These are phyloP conservation scores for Austroboletus niveus DNA, from an alignment of 1,284 basidiomycete genomes.

Conservation along the genomic window DNA sequence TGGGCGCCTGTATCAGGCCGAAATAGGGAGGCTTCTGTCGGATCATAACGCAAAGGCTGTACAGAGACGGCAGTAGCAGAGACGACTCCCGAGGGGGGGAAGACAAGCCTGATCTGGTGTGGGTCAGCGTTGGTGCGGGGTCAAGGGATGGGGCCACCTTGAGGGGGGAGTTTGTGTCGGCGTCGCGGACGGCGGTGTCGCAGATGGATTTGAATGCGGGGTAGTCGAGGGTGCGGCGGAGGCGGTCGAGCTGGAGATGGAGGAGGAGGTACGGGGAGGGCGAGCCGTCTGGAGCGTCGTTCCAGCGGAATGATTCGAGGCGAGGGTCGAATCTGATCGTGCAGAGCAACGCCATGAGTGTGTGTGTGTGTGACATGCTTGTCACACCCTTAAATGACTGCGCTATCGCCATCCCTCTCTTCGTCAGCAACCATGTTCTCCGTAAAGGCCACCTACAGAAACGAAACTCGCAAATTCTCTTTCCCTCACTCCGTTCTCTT, in stretches of 20 bases:
- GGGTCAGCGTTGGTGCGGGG: neutral
- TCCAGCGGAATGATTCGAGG: slow-evolving; percentile 51
- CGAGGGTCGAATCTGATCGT: slow-evolving; percentile 50
- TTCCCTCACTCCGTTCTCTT: slow-evolving; percentile 40
- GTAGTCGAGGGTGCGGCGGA: slow-evolving; percentile 42
- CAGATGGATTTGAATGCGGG: slow-evolving; percentile 41
- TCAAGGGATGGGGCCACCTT: slow-evolving; percentile 30
- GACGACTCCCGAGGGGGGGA: slow-evolving; percentile 46
- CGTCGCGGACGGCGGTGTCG: slow-evolving; percentile 38
- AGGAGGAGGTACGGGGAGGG: slow-evolving; percentile 61
- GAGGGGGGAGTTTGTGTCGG: slow-evolving; percentile 26
- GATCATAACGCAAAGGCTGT: slow-evolving; percentile 42
- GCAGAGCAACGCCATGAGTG: slow-evolving; percentile 12
- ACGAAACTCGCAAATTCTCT: slow-evolving; percentile 49
- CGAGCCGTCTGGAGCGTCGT: slow-evolving; percentile 45
- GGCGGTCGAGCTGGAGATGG: slow-evolving; percentile 55
- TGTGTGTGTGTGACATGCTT: neutral
- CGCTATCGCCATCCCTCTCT: slow-evolving; percentile 19
- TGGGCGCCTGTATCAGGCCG: slow-evolving; percentile 34
- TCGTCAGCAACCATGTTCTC: slow-evolving; percentile 45
- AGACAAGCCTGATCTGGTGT: slow-evolving; percentile 55
- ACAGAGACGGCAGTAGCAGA: slow-evolving; percentile 42
- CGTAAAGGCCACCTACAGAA: slow-evolving; percentile 52
- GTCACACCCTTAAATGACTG: slow-evolving; percentile 27
- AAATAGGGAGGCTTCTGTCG: slow-evolving; percentile 39